Percentiles rank a stretch among this genome's conserved stretches.
These are phyloP conservation scores for Pluteus cervinus DNA, from an alignment of 768 basidiomycete species.

Conservation along the genomic window DNA sequence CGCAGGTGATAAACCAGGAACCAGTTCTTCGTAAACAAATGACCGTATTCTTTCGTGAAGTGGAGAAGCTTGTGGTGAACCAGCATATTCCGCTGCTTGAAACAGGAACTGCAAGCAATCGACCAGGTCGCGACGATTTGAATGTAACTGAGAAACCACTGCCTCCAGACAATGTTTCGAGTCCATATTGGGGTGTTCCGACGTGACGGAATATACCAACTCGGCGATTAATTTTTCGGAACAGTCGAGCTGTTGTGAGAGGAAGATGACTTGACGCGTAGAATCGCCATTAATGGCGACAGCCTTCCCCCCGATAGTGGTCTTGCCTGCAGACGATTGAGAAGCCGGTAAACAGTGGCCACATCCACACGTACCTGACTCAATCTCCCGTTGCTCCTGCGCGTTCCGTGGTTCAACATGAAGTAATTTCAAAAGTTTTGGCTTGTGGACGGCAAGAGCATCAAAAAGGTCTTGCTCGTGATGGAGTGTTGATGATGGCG, in stretches of 20 bases:
- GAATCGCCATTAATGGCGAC: slow-evolving; percentile 76
- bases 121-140: slow-evolving; percentile 61
- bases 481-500: slow-evolving; percentile 36
- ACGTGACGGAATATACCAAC: slow-evolving; percentile 59
- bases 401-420: slow-evolving; percentile 56
- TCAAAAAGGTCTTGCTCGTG: slow-evolving; percentile 74
- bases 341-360: not conserved
- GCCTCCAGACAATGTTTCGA: slow-evolving; percentile 56
- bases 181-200: slow-evolving; percentile 57
- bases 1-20: slow-evolving; percentile 28
- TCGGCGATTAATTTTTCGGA: slow-evolving; percentile 78
- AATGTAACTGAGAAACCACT: slow-evolving; percentile 63
- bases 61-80: slow-evolving; percentile 35
- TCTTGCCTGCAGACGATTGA: slow-evolving; percentile 47
- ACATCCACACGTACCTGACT: slow-evolving; percentile 57
- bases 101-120: slow-evolving; percentile 68
- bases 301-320: slow-evolving; percentile 54
- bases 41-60: slow-evolving; percentile 45
- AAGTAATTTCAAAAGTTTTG: slow-evolving; percentile 55
- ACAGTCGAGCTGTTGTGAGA: slow-evolving; percentile 74
- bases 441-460: slow-evolving; percentile 61
- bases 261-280: slow-evolving; percentile 67
- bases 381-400: slow-evolving; percentile 67
- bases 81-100: slow-evolving; percentile 50
- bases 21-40: slow-evolving; percentile 52